Percentiles rank a stretch among this genome's conserved stretches.
Conservation (phyloP, 192 early-diverging fungal species). For the Ambispora gerdemannii region DNA sequence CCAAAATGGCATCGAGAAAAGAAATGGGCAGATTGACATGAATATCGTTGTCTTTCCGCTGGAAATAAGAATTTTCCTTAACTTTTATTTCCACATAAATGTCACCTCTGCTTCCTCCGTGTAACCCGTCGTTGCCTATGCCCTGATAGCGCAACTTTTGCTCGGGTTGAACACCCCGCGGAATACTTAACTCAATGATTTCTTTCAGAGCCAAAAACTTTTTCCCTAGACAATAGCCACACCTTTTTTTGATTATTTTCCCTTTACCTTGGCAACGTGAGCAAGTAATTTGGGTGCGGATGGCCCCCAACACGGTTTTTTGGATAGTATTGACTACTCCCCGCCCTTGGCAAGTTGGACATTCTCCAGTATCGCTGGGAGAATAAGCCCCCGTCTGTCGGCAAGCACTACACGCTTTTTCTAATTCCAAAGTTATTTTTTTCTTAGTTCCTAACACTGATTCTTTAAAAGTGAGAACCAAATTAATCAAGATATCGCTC, state of each 20-base stretch:
- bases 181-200: conserved; percentile 2
- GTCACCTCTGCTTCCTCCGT: neutral
- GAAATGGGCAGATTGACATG: conserved; percentile 8
- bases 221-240: neutral
- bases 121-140: neutral
- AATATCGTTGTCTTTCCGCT: conserved; percentile 3
- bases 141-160: conserved; percentile 8
- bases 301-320: neutral
- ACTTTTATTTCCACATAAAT: neutral
- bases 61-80: neutral
- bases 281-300: conserved; percentile 4
- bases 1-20: conserved; percentile 15
- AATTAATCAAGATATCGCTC: conserved; percentile 14
- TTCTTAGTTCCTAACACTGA: conserved; percentile 4
- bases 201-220: neutral
- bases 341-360: neutral
- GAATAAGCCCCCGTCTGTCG: neutral
- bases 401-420: neutral
- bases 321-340: neutral
- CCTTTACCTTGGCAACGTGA: conserved; percentile 4
- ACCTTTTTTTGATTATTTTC: too few species aligned
- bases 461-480: conserved; percentile 4
- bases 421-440: neutral
- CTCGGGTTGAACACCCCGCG: neutral
- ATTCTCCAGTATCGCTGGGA: neutral